Conservation (phyloP, 78 protist genomes). For the Cavenderia fasciculata region DNA sequence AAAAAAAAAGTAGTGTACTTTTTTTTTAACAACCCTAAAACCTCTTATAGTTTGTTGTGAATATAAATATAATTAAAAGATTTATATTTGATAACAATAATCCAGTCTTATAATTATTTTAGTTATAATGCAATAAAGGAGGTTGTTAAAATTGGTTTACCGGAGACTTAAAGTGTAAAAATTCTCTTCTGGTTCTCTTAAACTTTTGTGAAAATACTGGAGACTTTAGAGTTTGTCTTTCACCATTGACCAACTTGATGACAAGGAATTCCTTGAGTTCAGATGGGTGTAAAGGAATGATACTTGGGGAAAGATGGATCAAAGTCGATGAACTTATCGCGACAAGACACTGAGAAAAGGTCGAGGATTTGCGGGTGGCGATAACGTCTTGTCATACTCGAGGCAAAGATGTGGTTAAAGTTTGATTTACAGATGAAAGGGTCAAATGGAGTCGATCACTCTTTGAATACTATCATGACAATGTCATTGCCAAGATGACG, state of each 20-base stretch:
- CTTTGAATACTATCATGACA: slow-evolving; percentile 73
- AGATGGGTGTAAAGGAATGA: neutral
- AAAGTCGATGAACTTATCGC: slow-evolving; percentile 17
- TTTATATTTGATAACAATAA: no score
- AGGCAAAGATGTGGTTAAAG: slow-evolving; percentile 73
- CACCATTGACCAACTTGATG: slow-evolving; percentile 66
- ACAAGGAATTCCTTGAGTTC: slow-evolving; percentile 24
- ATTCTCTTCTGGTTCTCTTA: slow-evolving; percentile 53
- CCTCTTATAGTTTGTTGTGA: no score
- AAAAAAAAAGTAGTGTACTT: no score
- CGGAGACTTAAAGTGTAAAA: no score
- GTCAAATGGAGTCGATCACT: slow-evolving; percentile 39
- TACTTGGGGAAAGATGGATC: slow-evolving; percentile 54
- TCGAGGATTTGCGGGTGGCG: neutral
- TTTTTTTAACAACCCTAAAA: no score
- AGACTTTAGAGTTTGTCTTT: slow-evolving; percentile 43
- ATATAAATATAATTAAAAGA: no score
- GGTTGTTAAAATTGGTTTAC: no score
- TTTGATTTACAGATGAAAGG: slow-evolving; percentile 66
- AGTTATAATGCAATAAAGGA: no score
- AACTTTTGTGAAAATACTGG: slow-evolving; percentile 62
- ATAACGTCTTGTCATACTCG: neutral
- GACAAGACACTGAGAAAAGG: slow-evolving; percentile 29
- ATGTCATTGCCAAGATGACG: slow-evolving; percentile 87
- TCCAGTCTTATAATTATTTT: no score